Percentiles rank a stretch among this genome's conserved stretches.
Evolutionary conservation across 2,329 filamentous ascomycete species (phyloP).

Genomic region (Talaromyces sp.): DNA sequence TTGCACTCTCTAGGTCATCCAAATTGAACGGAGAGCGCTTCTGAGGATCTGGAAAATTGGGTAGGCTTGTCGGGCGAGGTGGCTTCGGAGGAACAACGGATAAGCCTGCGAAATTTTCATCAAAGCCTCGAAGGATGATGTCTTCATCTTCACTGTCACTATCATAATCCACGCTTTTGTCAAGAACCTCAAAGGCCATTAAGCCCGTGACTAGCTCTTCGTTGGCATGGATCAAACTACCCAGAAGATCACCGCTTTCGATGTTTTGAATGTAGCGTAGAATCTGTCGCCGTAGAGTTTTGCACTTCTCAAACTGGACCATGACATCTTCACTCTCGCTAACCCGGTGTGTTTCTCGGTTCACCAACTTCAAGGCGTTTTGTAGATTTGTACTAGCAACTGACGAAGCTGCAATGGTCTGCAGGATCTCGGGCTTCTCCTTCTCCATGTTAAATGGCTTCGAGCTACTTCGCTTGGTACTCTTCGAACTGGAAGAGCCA

Average conservation of each 20-base stretch:
- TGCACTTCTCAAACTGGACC: conserved; percentile 78
- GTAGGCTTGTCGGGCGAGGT: conserved; percentile 52
- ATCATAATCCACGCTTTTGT: conserved; percentile 59
- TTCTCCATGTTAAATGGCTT: conserved; percentile 76
- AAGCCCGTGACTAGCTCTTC: conserved; percentile 91
- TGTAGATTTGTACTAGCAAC: conserved; percentile 86
- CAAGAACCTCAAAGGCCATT: conserved; percentile 91
- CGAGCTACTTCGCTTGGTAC: conserved; percentile 49
- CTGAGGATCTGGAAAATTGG: conserved; percentile 13
- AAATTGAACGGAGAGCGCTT: conserved; percentile 44
- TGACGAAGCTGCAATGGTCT: conserved; percentile 81
- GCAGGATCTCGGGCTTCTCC: conserved; percentile 82
- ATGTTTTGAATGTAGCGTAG: conserved; percentile 90
- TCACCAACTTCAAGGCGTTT: conserved; percentile 84
- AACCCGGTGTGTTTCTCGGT: conserved; percentile 81
- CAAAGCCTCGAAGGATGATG: conserved; percentile 23
- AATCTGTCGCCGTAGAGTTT: conserved; percentile 76
- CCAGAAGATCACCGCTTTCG: conserved; percentile 86
- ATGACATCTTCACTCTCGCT: conserved; percentile 76
- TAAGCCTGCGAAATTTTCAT: conserved; percentile 30
- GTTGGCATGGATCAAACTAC: conserved; percentile 85
- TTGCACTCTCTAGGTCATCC: conserved; percentile 37
- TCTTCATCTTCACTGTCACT: conserved; percentile 61
- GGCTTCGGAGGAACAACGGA: conserved; percentile 33
- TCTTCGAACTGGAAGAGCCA: conserved; percentile 40